A percentile compares a stretch with the other conserved stretches of the same genome.
These are phyloP conservation scores for Picochlorum sp. DNA, from an alignment of 139 green algal genomes.

Conservation along the genomic window DNA sequence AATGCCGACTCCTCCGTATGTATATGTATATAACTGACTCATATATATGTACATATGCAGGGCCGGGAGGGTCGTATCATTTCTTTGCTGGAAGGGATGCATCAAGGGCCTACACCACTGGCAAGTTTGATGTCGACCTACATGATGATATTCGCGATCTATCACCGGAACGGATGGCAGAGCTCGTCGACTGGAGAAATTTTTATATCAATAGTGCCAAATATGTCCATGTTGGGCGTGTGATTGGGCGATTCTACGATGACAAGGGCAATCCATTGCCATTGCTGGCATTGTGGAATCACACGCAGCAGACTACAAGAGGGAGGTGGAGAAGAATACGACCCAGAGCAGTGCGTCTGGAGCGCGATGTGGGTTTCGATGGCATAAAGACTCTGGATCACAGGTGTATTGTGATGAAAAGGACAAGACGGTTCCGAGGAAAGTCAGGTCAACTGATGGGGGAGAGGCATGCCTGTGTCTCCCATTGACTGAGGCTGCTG, in stretches of 20 bases:
- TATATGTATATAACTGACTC: not conserved
- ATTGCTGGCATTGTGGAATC: slow-evolving; percentile 11
- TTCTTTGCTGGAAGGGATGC: slow-evolving; percentile 51
- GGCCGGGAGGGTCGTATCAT: slow-evolving; percentile 38
- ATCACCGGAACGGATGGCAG: slow-evolving; percentile 30
- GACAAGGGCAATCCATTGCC: slow-evolving; percentile 16
- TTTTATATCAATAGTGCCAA: slow-evolving; percentile 48
- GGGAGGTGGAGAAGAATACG: not conserved
- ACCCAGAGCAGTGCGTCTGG: not conserved
- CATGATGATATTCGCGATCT: slow-evolving; percentile 46
- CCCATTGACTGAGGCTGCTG: too few species aligned
- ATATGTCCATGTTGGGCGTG: slow-evolving; percentile 25
- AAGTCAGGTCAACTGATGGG: not conserved
- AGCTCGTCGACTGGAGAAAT: slow-evolving; percentile 43
- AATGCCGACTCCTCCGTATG: too few species aligned
- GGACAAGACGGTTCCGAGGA: slow-evolving; percentile 3
- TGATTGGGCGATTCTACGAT: slow-evolving; percentile 44
- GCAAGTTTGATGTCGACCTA: slow-evolving; percentile 50
- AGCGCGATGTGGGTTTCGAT: not conserved
- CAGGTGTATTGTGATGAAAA: slow-evolving; percentile 7
- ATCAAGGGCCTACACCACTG: slow-evolving; percentile 39
- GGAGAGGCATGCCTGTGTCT: too few species aligned
- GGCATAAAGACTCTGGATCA: not conserved
- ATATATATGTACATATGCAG: slow-evolving; percentile 8
- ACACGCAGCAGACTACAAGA: not conserved